Conservation (phyloP, 345 rosid species). For the Pistacia atlantica region DNA sequence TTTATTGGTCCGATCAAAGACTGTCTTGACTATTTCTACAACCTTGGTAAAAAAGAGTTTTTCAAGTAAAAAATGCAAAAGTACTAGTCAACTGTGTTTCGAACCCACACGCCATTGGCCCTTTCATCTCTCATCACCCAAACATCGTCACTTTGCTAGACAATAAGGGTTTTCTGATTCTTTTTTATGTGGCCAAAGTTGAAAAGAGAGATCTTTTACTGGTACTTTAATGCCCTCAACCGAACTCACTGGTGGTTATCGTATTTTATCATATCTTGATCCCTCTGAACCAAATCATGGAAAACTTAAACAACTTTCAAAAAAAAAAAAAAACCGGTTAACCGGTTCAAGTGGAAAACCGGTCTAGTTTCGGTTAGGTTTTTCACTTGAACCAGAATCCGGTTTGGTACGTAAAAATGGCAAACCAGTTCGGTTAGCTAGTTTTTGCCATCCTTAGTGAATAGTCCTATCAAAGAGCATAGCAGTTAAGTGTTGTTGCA, state of each 20-base stretch:
- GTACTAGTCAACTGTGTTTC: slow-evolving; percentile 72
- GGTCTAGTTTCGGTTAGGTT: too few relatives aligned
- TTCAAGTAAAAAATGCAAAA: slow-evolving; percentile 31
- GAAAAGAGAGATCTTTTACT: slow-evolving; percentile 51
- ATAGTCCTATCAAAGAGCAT: too few relatives aligned
- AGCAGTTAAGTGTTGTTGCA: too few relatives aligned
- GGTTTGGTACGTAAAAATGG: too few relatives aligned
- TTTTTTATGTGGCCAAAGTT: slow-evolving; percentile 51
- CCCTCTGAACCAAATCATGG: slow-evolving; percentile 80
- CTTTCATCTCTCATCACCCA: slow-evolving; percentile 60
- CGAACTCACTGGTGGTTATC: slow-evolving; percentile 83
- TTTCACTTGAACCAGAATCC: too few relatives aligned
- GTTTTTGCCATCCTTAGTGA: too few relatives aligned
- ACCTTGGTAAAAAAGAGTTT: slow-evolving; percentile 68
- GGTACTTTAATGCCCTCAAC: slow-evolving; percentile 92
- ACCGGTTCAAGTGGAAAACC: too few relatives aligned
- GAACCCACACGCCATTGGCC: slow-evolving; percentile 84
- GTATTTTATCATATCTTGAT: slow-evolving; percentile 78
- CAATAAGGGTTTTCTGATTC: slow-evolving; percentile 80
- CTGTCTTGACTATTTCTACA: slow-evolving; percentile 70
- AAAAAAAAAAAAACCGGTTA: too few relatives aligned
- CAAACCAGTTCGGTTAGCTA: too few relatives aligned
- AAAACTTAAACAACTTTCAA: slow-evolving; percentile 19
- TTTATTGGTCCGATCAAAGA: slow-evolving; percentile 78
- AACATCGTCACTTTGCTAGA: slow-evolving; percentile 78